Base-by-base conservation (phyloP, 2,329 filamentous ascomycete species). In the Epichloe uncinata region DNA sequence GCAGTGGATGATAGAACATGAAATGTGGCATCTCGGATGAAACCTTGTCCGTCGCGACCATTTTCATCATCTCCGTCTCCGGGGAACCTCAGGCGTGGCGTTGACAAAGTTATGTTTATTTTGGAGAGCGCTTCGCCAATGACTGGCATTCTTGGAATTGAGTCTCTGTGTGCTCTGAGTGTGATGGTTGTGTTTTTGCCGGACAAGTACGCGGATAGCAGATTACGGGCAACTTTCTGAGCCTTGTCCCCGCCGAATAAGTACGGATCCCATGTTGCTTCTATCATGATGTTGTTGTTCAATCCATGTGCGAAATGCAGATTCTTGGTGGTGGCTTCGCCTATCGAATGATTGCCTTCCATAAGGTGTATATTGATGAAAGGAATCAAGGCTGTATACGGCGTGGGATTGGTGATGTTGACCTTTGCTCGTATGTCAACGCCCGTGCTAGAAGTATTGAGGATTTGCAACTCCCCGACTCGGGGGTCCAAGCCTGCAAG, bases 371-470 rank as follows among this genome's bases (percentile, higher is more conserved):
- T 75, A 61, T 85, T 89, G 55, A 87, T 68, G 54, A 81, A 91
- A 2, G 91, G 91, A n/a, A 97, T 73, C 2, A 72, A 73, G 4
- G 88, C 90, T 5, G 86, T 82, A 64, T 97, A 96, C 4, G 82
- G 77, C 0, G 90, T 95, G 1, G 91, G 90, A 60, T 98, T 98
- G 4, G 87, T 94, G 52, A 95, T 75, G 61, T 93, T 95, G 59
- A 94, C 74, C 38, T 73, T 68, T 13, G 86, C 85, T 59, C 81
- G 73, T 36, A 97, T 69, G 18, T 77, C 79, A 44, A 96, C 72
- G 3, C 85, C 85, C 3, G 80, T 79, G 36, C 76, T 70, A 1
- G 84, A 83, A 0, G 89, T 94, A 50, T 85, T 79, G 40, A 85
- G 62, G 50, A 97, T 79, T 55, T 77, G 75, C 36, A 97, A 68